Evolutionary conservation across 257 asterid genomes (phyloP).

Genomic region (Solanum boliviense): DNA sequence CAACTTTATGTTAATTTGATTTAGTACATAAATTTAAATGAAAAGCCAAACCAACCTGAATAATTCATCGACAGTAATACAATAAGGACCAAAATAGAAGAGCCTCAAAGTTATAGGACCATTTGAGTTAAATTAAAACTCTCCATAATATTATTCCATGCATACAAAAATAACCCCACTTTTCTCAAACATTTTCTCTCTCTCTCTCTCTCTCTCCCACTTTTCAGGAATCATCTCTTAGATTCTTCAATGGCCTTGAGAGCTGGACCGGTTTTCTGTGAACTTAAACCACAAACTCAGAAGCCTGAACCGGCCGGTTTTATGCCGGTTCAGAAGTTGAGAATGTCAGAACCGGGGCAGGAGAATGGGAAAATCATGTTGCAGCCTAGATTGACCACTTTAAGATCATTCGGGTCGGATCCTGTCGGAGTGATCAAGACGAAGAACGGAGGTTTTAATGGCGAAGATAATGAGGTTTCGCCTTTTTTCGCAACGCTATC

Average conservation of each 20-base stretch:
- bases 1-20: too few species aligned
- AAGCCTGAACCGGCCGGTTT: conserved; percentile 6
- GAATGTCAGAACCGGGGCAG: conserved; percentile 8
- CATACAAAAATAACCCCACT: not conserved
- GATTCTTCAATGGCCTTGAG: conserved; percentile 40
- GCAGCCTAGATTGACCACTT: conserved; percentile 81
- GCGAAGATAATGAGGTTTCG: conserved; percentile 32
- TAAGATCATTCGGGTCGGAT: conserved; percentile 46
- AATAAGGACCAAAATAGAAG: not conserved
- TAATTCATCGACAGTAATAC: too few species aligned
- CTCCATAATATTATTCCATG: not conserved
- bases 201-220: not conserved
- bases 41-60: not conserved
- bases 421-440: conserved; percentile 30
- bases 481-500: conserved; percentile 52
- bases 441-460: not conserved
- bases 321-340: conserved; percentile 26
- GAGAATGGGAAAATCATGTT: conserved; percentile 45
- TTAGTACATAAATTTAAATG: too few species aligned
- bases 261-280: conserved; percentile 35
- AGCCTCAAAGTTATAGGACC: not conserved
- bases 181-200: not conserved
- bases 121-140: not conserved
- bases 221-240: conserved; percentile 1
- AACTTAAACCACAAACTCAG: conserved; percentile 16